Percentiles rank a stretch among this genome's conserved stretches.
These are phyloP conservation scores for Calcarisporium arbuscula DNA, from an alignment of 2,329 filamentous ascomycete genomes.

Conservation along the genomic window DNA sequence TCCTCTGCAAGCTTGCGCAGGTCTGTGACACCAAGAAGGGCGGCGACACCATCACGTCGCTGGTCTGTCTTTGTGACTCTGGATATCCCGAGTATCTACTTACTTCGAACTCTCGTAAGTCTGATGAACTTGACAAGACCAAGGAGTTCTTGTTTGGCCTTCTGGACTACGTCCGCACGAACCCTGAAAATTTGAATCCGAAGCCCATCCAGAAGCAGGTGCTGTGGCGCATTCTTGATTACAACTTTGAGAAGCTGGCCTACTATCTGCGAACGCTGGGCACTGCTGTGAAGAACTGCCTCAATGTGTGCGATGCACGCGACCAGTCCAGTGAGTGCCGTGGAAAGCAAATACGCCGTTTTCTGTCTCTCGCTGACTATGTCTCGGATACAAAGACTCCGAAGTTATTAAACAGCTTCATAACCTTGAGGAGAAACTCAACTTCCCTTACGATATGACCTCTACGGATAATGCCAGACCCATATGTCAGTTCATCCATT, in stretches of 20 bases:
- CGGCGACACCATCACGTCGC: conserved; percentile 6
- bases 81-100: conserved; percentile 7
- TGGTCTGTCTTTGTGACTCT: conserved; percentile 2
- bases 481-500: background rate
- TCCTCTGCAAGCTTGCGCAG: conserved; percentile 10
- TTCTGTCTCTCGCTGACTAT: background rate
- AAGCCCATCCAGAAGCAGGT: conserved; percentile 8
- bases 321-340: background rate
- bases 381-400: background rate
- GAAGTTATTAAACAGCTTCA: background rate
- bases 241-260: conserved; percentile 4
- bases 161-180: conserved; percentile 6
- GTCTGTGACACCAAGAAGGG: conserved; percentile 9
- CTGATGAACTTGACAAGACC: conserved; percentile 3
- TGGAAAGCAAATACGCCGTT: background rate
- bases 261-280: conserved; percentile 3
- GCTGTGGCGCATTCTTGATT: conserved; percentile 6
- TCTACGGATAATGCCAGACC: background rate
- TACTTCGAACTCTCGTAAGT: conserved; percentile 6
- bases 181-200: conserved; percentile 3
- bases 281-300: conserved; percentile 1
- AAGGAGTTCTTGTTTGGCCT: conserved; percentile 3
- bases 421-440: background rate
- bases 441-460: background rate
- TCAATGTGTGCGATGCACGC: background rate